A percentile compares a stretch with the other conserved stretches of the same genome.
Evolutionary conservation across 2,329 filamentous ascomycete genomes (phyloP).

Genomic region (Exophiala viscosa): DNA sequence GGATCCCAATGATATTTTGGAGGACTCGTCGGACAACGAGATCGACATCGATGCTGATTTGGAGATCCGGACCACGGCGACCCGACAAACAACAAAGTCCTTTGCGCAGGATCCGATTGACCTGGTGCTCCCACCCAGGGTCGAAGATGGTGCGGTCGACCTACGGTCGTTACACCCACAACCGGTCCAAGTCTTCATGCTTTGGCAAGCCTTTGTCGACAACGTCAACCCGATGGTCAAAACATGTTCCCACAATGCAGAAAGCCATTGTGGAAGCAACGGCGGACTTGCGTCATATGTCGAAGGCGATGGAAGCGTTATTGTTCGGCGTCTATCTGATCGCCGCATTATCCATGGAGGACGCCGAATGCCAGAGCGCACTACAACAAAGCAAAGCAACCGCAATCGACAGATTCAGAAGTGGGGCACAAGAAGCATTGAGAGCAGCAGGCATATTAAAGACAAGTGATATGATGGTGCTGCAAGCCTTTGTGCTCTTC

Average conservation of each 20-base stretch:
- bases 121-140: too few relatives aligned
- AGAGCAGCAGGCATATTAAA: conserved; percentile 42
- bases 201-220: conserved; percentile 66
- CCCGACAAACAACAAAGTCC: too few relatives aligned
- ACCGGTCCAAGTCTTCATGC: conserved; percentile 50
- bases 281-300: conserved; percentile 52
- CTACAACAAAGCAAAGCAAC: conserved; percentile 43
- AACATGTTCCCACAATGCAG: conserved; percentile 62
- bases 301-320: conserved; percentile 59
- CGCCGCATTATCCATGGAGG: conserved; percentile 54
- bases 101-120: too few relatives aligned
- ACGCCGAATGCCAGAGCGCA: conserved; percentile 50
- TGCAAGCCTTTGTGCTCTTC: conserved; percentile 46
- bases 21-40: too few relatives aligned
- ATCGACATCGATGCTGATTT: too few relatives aligned
- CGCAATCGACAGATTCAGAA: conserved; percentile 39
- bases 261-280: conserved; percentile 61
- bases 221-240: conserved; percentile 68
- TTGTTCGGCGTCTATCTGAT: conserved; percentile 67
- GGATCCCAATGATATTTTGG: too few relatives aligned
- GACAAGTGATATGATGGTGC: conserved; percentile 42
- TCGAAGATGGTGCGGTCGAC: too few relatives aligned
- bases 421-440: conserved; percentile 32
- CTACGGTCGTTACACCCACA: conserved; percentile 52
- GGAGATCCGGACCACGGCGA: too few relatives aligned